Conservation (phyloP, 768 basidiomycete genomes). For the Pleurotus tuber-regium region DNA sequence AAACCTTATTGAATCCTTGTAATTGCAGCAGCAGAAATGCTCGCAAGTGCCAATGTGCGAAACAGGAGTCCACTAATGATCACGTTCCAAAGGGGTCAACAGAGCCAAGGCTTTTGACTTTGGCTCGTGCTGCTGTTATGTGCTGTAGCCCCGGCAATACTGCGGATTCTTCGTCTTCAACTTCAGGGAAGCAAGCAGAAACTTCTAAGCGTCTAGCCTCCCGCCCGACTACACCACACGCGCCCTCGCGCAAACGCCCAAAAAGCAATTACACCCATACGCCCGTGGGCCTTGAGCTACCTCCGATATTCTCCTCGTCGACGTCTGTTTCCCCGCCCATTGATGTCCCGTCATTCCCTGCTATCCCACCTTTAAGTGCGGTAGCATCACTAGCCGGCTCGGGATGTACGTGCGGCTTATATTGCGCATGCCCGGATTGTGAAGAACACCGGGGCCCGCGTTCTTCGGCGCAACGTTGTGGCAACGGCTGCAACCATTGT, state of each 20-base stretch:
- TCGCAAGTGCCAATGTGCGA: conserved; percentile 47
- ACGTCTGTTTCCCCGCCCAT: conserved; percentile 18
- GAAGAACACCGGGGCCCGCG: conserved; percentile 61
- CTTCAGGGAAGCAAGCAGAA: not conserved
- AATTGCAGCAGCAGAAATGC: conserved; percentile 38
- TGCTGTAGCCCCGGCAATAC: conserved; percentile 20
- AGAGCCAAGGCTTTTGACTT: conserved; percentile 25
- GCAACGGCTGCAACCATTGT: conserved; percentile 42
- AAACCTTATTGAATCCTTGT: conserved; percentile 63
- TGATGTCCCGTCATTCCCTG: conserved; percentile 45
- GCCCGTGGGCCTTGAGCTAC: conserved; percentile 38
- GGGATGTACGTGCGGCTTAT: conserved; percentile 69
- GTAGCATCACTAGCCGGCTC: conserved; percentile 61
- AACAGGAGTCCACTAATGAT: conserved; percentile 22
- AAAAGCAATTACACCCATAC: conserved; percentile 14
- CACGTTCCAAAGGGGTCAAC: conserved; percentile 9
- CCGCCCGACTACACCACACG: conserved; percentile 23
- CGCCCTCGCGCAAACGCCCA: conserved; percentile 25
- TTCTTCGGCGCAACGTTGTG: conserved; percentile 23
- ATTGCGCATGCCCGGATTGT: conserved; percentile 74
- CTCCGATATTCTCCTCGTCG: conserved; percentile 42
- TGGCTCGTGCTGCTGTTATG: conserved; percentile 38
- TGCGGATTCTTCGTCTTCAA: conserved; percentile 15
- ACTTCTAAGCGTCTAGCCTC: conserved; percentile 4
- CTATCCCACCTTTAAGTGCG: conserved; percentile 59